A percentile compares a stretch with the other conserved stretches of the same genome.
phyloP scores from a whole-genome alignment of 75 land plant genomes.

The Cunninghamia lanceolata region DNA sequence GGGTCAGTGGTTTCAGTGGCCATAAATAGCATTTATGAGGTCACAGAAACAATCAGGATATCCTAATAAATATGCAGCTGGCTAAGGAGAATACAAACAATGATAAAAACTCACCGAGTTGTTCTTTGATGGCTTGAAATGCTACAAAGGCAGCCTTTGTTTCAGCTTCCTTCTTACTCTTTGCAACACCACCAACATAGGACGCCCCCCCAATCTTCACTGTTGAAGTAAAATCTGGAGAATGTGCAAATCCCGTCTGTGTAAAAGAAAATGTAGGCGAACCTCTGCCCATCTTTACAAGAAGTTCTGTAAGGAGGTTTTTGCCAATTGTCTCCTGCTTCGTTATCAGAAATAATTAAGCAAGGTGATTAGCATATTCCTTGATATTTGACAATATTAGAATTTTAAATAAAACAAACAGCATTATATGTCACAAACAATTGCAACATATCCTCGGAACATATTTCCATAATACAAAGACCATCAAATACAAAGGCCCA shows the following conservation, averaged over 20 bases:
- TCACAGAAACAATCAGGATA: not conserved
- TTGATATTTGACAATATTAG: not conserved
- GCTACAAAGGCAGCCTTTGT: conserved; percentile 21
- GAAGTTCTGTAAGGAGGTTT: not conserved
- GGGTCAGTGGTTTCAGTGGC: not conserved
- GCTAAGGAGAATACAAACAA: not conserved
- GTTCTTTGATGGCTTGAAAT: conserved; percentile 14
- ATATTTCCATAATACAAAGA: not conserved
- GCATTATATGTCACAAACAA: not conserved
- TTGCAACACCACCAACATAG: conserved; percentile 15
- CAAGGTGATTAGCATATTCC: not conserved
- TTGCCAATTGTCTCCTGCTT: not conserved
- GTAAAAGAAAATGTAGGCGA: conserved; percentile 8
- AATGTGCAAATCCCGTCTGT: conserved; percentile 12
- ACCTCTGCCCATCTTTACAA: not conserved
- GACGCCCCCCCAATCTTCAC: conserved; percentile 13
- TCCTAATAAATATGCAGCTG: not conserved
- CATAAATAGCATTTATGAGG: not conserved
- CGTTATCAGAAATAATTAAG: not conserved
- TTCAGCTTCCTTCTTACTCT: conserved; percentile 22
- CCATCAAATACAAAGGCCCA: not conserved
- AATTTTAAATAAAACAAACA: not conserved
- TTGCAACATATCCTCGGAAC: not conserved
- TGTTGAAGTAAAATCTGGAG: conserved; percentile 11
- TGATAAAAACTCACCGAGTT: not conserved